A percentile compares a stretch with the other conserved stretches of the same genome.
Evolutionary conservation across 352 stramenopile genomes (phyloP).

Genomic region (Globisporangium lucens): DNA sequence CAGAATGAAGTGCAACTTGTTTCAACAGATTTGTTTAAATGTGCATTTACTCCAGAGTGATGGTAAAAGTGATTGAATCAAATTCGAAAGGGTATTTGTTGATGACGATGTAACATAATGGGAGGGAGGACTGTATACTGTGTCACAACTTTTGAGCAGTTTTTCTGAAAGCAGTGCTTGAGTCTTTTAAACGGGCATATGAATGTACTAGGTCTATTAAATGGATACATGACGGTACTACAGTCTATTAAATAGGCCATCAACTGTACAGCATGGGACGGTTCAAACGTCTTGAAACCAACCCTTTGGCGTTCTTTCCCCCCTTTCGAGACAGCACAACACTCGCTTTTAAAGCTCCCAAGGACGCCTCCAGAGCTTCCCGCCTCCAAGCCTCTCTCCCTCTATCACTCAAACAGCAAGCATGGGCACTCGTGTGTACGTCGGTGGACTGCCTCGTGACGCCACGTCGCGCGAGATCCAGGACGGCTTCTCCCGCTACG

Average conservation of each 20-base stretch:
- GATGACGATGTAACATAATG: too few relatives aligned
- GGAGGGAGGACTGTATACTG: too few relatives aligned
- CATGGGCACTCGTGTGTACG: constrained; percentile 83
- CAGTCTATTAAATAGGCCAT: too few relatives aligned
- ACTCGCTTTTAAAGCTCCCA: constrained; percentile 14
- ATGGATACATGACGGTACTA: background rate
- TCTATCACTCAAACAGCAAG: constrained; percentile 14
- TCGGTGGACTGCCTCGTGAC: constrained; percentile 77
- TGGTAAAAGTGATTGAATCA: too few relatives aligned
- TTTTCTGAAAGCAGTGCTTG: background rate
- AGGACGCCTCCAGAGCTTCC: constrained; percentile 14
- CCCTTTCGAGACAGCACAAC: background rate
- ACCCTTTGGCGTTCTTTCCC: background rate
- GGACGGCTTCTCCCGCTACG: constrained; percentile 80
- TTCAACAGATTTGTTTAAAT: too few relatives aligned
- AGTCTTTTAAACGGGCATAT: background rate
- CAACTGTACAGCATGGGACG: background rate
- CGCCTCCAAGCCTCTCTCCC: constrained; percentile 8
- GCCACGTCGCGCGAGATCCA: constrained; percentile 80
- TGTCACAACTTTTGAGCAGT: background rate
- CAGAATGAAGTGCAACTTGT: too few relatives aligned
- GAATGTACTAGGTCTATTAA: background rate
- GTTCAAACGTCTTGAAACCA: background rate
- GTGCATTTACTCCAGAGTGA: too few relatives aligned
- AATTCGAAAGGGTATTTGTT: too few relatives aligned